These are phyloP conservation scores for Xerocomus brunneocitrinus DNA, from an alignment of 768 basidiomycete genomes.

Conservation along the genomic window DNA sequence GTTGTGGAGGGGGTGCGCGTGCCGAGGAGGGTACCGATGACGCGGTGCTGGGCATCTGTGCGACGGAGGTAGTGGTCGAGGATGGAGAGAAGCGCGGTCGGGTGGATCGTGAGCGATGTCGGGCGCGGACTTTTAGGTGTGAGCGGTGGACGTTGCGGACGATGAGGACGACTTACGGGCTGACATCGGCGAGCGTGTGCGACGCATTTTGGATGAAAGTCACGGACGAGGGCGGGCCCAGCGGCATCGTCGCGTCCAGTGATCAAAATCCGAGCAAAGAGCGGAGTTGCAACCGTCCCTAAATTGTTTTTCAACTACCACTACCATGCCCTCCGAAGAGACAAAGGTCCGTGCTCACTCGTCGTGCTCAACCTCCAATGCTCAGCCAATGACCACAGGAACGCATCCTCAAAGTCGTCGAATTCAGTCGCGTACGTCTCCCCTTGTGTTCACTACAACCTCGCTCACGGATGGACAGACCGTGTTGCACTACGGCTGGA, in stretches of 20 bases:
- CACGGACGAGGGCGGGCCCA: conserved; percentile 45
- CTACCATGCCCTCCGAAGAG: conserved; percentile 76
- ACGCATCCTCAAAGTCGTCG: conserved; percentile 75
- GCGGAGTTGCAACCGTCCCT: conserved; percentile 30
- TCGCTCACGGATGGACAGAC: conserved; percentile 46
- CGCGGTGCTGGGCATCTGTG: conserved; percentile 74
- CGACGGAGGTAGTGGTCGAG: conserved; percentile 95
- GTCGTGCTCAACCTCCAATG: not conserved
- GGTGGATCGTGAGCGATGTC: conserved; percentile 76
- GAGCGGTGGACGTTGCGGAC: not conserved
- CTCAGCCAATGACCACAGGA: conserved; percentile 39
- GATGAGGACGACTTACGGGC: conserved; percentile 29
- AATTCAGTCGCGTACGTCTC: conserved; percentile 71
- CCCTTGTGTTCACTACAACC: not conserved
- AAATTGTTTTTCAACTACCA: conserved; percentile 6
- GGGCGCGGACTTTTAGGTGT: conserved; percentile 54
- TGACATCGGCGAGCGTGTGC: conserved; percentile 26
- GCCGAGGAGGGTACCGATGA: conserved; percentile 94
- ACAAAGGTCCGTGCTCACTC: conserved; percentile 57
- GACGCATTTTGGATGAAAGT: conserved; percentile 36
- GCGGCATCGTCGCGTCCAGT: conserved; percentile 38
- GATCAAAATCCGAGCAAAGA: conserved; percentile 8
- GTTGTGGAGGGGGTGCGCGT: conserved; percentile 51
- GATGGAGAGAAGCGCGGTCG: conserved; percentile 90
- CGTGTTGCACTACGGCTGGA: conserved; percentile 91